phyloP scores from a whole-genome alignment of 306 rosid species.

The Sophora flavescens region DNA sequence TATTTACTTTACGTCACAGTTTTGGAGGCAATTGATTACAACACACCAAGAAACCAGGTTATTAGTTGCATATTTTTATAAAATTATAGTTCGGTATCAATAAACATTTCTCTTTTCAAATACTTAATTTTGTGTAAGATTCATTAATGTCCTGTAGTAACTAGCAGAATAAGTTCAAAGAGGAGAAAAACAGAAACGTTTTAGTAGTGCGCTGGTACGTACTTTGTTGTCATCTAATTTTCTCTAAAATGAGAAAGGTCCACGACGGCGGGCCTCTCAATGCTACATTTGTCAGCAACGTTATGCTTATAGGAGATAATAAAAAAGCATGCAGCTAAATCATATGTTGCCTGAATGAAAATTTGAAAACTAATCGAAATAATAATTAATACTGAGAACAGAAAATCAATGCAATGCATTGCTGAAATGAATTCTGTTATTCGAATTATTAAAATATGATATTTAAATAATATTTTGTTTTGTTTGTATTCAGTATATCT shows the following conservation, averaged over 20 bases:
- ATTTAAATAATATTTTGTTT: too few relatives aligned
- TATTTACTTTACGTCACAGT: too few relatives aligned
- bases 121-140: neutral
- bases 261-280: slow-evolving; percentile 1
- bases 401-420: neutral
- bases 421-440: neutral
- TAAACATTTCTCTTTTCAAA: neutral
- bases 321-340: neutral
- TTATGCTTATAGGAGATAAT: neutral
- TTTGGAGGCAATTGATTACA: too few relatives aligned
- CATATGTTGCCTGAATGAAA: neutral
- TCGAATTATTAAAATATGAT: too few relatives aligned
- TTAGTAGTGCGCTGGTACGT: neutral
- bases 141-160: neutral
- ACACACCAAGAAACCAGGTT: too few relatives aligned
- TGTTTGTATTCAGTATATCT: too few relatives aligned
- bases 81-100: neutral
- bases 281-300: neutral
- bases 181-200: neutral
- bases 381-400: neutral
- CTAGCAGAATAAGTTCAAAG: neutral
- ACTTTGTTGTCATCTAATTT: neutral
- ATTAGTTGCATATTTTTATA: neutral
- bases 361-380: neutral
- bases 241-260: neutral